Evolutionary conservation across 2,329 filamentous ascomycete genomes (phyloP).

Genomic region (Pleoardoris graminearum): DNA sequence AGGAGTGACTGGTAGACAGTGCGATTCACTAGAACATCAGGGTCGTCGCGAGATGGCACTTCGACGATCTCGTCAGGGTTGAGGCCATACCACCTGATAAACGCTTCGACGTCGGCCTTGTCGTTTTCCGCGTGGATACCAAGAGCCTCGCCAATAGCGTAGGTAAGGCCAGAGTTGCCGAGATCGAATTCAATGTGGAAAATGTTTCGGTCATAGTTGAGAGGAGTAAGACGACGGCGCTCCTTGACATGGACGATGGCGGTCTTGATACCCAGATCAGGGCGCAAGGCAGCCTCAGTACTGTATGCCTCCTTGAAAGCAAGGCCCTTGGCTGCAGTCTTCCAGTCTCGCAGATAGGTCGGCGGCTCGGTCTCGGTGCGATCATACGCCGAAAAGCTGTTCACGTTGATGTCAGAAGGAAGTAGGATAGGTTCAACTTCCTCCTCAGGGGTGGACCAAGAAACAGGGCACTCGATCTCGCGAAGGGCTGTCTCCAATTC

Average conservation of each 20-base stretch:
- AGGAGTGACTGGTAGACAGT: conserved; percentile 90
- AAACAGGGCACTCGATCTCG: conserved; percentile 72
- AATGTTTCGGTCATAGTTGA: conserved; percentile 94
- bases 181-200: conserved; percentile 99
- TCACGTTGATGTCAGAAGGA: conserved; percentile 69
- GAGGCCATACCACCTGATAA: conserved; percentile 89
- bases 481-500: conserved; percentile 71
- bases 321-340: conserved; percentile 81
- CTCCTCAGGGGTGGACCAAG: conserved; percentile 77
- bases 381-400: conserved; percentile 80
- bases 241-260: conserved; percentile 89
- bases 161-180: conserved; percentile 85
- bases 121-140: conserved; percentile 97
- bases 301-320: conserved; percentile 93
- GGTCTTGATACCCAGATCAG: conserved; percentile 84
- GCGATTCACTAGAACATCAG: conserved; percentile 75
- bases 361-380: conserved; percentile 73
- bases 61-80: conserved; percentile 84
- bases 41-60: conserved; percentile 81
- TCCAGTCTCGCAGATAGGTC: conserved; percentile 73
- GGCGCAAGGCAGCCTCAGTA: conserved; percentile 73
- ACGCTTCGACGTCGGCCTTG: conserved; percentile 72
- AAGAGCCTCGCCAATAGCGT: conserved; percentile 95
- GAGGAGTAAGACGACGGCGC: conserved; percentile 88
- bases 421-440: conserved; percentile 56